Evolutionary conservation across 768 basidiomycete genomes (phyloP), one percentile per base, ranked within the genome.

Genomic region (Rhizopogon vesiculosus): DNA sequence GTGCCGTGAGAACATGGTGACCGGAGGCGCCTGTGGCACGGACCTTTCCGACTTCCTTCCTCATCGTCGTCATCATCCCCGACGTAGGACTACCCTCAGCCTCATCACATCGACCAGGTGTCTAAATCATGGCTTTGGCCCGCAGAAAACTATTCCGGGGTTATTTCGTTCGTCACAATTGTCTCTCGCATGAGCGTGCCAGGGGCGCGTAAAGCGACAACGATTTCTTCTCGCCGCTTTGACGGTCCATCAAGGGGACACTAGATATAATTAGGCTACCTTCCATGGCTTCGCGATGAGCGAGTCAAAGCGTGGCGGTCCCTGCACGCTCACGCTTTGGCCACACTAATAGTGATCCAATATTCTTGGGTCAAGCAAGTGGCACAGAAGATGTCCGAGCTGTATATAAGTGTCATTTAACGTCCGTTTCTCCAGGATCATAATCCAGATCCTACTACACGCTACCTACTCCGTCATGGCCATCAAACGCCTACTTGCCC

Each of bases 1-100:
- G 22, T 16, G 48, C 48, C 58, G 45, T 53, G 41, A 51, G 55
- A 55, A 51, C 48, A 38, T 38, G 52, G 25, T 25, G 42, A 43
- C 56, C 56, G 28, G 48, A 53, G 58, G 51, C 51, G 28, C 25
- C 8, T n/a, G 18, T 9, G 43, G 28, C 48, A 16, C 48, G 48
- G 48, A 49, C 48, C 35, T 49, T 49, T 38, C 48, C 48, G 48
- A 35, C 46, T 35, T 7, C 13, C 42, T 44, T 44, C 12, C 9
- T 13, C 35, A 5, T 38, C 35, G 31, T 33, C 35, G 13, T 38
- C 10, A 13, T 31, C 31, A 8, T 31, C 31, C 9, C 8, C 31
- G 25, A 25, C 25, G 4, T 4, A 25, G 25, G 25, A 25, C 25
- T 25, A 25, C 25, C 25, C 25, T 25, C 25, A 4, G 25, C 25